Percentiles rank a stretch among this genome's conserved stretches.
Conservation (phyloP, 2,329 filamentous ascomycete species). For the Gnomoniopsis sp. region DNA sequence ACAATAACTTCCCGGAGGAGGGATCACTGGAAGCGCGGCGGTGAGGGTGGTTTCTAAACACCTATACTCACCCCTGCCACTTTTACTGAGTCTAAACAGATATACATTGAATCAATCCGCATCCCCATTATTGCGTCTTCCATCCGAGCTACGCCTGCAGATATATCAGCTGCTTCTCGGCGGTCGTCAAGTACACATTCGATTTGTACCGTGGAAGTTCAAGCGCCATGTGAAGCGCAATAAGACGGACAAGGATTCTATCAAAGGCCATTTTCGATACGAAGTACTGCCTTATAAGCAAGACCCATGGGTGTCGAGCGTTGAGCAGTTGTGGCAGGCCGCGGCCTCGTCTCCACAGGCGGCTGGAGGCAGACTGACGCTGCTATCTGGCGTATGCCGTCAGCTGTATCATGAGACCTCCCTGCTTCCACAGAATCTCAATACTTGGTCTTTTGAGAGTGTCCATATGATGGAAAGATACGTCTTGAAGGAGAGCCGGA, state of each 20-base stretch:
- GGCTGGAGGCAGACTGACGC: slow-evolving; percentile 24
- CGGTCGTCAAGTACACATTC: slow-evolving; percentile 31
- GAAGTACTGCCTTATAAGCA: slow-evolving; percentile 24
- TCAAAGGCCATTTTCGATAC: slow-evolving; percentile 28
- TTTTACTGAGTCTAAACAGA: slow-evolving; percentile 16
- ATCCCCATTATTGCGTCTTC: slow-evolving; percentile 30
- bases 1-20: slow-evolving; percentile 8
- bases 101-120: slow-evolving; percentile 24
- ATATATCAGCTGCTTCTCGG: slow-evolving; percentile 31
- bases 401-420: slow-evolving; percentile 35
- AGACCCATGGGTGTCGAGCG: slow-evolving; percentile 26
- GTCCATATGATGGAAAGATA: slow-evolving; percentile 31
- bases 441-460: slow-evolving; percentile 32
- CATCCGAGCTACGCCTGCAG: slow-evolving; percentile 31
- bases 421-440: slow-evolving; percentile 31
- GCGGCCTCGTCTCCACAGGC: not conserved
- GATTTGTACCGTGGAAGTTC: slow-evolving; percentile 27
- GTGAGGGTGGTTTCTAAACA: not conserved
- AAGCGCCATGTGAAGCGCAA: slow-evolving; percentile 19
- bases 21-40: slow-evolving; percentile 14
- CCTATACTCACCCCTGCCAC: not conserved
- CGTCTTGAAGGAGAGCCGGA: slow-evolving; percentile 28
- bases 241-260: slow-evolving; percentile 18
- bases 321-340: slow-evolving; percentile 1
- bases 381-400: slow-evolving; percentile 32